phyloP scores from a whole-genome alignment of 163 green algal species.

The Chlorella variabilis region DNA sequence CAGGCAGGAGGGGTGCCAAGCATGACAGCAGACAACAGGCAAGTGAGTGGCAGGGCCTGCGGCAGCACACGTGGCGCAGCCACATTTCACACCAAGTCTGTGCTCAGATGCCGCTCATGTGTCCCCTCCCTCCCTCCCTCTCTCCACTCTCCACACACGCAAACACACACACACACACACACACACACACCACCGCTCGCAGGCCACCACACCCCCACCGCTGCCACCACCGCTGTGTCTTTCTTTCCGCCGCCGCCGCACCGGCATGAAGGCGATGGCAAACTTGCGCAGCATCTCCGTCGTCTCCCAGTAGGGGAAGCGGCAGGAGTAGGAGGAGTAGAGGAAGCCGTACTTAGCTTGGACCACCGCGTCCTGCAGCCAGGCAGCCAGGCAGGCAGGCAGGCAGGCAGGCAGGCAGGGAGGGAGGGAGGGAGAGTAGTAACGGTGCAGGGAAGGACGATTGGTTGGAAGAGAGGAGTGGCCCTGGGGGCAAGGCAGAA shows the following conservation, averaged over 20 bases:
- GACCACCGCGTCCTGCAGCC: slow-evolving; percentile 41
- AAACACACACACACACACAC: neutral
- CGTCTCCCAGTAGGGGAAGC: slow-evolving; percentile 52
- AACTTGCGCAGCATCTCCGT: slow-evolving; percentile 61
- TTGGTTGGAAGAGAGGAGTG: too few relatives aligned
- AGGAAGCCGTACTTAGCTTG: slow-evolving; percentile 54
- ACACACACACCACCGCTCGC: neutral
- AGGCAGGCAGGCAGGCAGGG: neutral
- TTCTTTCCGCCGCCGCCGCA: neutral
- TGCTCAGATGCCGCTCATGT: too few relatives aligned
- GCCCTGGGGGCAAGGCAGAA: too few relatives aligned
- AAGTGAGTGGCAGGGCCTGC: too few relatives aligned
- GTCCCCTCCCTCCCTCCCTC: neutral
- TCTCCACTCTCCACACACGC: too few relatives aligned
- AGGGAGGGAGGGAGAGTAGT: neutral
- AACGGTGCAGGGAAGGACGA: too few relatives aligned
- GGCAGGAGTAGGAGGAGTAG: slow-evolving; percentile 51
- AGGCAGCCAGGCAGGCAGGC: neutral
- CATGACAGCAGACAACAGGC: too few relatives aligned
- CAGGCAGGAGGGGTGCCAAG: neutral
- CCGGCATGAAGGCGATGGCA: slow-evolving; percentile 52
- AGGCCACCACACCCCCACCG: too few relatives aligned
- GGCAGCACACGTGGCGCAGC: too few relatives aligned
- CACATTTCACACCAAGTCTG: too few relatives aligned
- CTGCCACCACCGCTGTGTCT: too few relatives aligned